Evolutionary conservation across 805 yeast species (phyloP).

Genomic region (Candida jianshihensis): DNA sequence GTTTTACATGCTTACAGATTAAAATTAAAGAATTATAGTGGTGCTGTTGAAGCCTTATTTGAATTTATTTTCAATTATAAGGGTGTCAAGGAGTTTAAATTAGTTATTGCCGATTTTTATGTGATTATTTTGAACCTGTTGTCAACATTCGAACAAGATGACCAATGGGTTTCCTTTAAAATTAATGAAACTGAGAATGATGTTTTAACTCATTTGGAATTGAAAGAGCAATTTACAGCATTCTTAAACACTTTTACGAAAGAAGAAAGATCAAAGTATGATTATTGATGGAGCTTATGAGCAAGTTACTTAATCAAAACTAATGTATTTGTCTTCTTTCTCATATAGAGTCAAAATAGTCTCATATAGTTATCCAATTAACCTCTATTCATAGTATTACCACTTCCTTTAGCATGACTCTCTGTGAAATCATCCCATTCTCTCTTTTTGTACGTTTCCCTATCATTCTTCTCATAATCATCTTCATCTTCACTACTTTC

Average conservation of each 20-base stretch:
- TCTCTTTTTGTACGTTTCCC: conserved; percentile 67
- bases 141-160: conserved; percentile 29
- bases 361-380: no score
- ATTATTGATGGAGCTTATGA: no score
- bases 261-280: neutral
- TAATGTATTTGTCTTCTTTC: no score
- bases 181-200: conserved; percentile 14
- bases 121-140: conserved; percentile 33
- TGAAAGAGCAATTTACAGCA: conserved; percentile 9
- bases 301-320: no score
- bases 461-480: conserved; percentile 50
- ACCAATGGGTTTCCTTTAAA: conserved; percentile 33
- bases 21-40: conserved; percentile 43
- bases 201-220: conserved; percentile 13
- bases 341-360: no score
- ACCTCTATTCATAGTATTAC: conserved; percentile 77
- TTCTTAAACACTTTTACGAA: neutral
- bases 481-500: conserved; percentile 43
- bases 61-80: conserved; percentile 29
- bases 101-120: conserved; percentile 29
- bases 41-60: conserved; percentile 37
- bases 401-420: conserved; percentile 79
- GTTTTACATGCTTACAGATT: conserved; percentile 45
- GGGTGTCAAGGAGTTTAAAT: conserved; percentile 1
- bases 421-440: conserved; percentile 95